Evolutionary conservation across 148 eudicot genomes (phyloP), one percentile per base, ranked within the genome.

Genomic region (Chenopodium album): DNA sequence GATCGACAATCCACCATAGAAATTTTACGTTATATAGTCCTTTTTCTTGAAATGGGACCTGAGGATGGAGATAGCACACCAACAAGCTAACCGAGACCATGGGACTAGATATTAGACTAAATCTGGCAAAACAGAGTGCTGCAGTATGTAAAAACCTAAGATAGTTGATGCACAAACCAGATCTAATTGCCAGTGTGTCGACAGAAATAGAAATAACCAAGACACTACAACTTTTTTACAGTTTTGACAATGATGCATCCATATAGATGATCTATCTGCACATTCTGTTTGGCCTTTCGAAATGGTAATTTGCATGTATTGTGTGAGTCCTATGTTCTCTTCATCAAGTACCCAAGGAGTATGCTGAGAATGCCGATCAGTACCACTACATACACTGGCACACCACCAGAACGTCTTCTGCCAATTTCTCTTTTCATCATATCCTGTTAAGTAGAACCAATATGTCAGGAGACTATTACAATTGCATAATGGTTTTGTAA

Each of bases 331-430:
- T 71, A 81, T 77, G 88, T 79, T 69, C 79, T 86, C 85, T 88
- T 86, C 73, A 89, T 73, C 59, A 87, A 79, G 84, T 91, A 92
- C n/a, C 98, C 96, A 41, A 91, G 65, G 50, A 94, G 66, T 76
- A 94, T 67, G 9, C 96, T 87, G 34, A 94, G 52, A 14, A 94
- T 80, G 44, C 87, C 96, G 11, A 90, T 79, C 79, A 94, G 87
- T 74, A 86, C 84, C 84, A 94, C 86, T 19, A 84, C 60, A 73
- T 90, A 52, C 64, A 89, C n/a, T 2, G 88, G 87, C 80, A 84
- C 84, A 65, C 92, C 90, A 63, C 89, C 84, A 2, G 85, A 75
- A 32, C 71, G 78, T 19, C 77, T 82, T 85, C 81, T 85, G 86
- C 76, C 54, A 16, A 86, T 31, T 71, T 88, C 88, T 76, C 87